These are phyloP conservation scores for Nicotiana rustica DNA, from an alignment of 305 asterid species.

Conservation along the genomic window DNA sequence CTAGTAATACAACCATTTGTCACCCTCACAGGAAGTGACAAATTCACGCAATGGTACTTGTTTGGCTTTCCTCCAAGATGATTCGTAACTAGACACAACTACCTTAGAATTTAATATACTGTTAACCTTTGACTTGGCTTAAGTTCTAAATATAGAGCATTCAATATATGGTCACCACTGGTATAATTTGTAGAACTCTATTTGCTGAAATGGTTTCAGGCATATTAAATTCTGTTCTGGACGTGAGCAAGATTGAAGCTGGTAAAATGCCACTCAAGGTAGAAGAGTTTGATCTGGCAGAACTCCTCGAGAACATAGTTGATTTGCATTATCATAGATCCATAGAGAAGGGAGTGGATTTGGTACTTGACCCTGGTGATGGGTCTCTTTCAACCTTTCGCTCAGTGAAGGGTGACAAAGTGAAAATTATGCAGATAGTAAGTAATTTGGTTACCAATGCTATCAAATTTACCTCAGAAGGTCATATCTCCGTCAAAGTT, in stretches of 20 bases:
- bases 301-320: slow-evolving; percentile 70
- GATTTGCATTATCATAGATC: slow-evolving; percentile 68
- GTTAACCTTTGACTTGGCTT: neutral
- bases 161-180: neutral
- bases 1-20: neutral
- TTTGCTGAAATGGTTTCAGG: slow-evolving; percentile 43
- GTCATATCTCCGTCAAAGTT: slow-evolving; percentile 44
- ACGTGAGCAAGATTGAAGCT: slow-evolving; percentile 74
- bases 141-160: neutral
- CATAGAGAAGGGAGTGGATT: slow-evolving; percentile 71
- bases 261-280: slow-evolving; percentile 77
- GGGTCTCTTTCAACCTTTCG: slow-evolving; percentile 51
- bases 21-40: neutral
- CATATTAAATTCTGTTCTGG: slow-evolving; percentile 74
- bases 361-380: slow-evolving; percentile 66
- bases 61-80: neutral
- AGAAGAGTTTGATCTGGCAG: slow-evolving; percentile 64
- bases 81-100: neutral
- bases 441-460: slow-evolving; percentile 50
- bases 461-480: slow-evolving; percentile 50
- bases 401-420: slow-evolving; percentile 58
- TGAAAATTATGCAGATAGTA: slow-evolving; percentile 46
- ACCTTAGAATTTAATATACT: neutral
- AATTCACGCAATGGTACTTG: neutral
- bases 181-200: neutral